Conservation (phyloP, 2,329 filamentous ascomycete species). For the Cladobotryum protrusum region DNA sequence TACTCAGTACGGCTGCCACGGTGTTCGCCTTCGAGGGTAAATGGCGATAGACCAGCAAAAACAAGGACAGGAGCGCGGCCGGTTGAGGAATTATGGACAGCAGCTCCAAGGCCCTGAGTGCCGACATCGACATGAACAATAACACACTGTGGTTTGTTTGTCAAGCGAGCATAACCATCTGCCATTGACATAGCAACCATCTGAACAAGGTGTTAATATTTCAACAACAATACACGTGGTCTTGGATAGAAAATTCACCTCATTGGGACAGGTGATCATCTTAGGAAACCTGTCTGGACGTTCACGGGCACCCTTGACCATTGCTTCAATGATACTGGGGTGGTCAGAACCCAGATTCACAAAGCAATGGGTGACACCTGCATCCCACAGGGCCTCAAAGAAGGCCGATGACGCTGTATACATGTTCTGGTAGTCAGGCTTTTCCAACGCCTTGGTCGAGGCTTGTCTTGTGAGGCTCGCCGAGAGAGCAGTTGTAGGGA, state of each 20-base stretch:
- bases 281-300: slow-evolving; percentile 58
- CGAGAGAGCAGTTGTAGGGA: slow-evolving; percentile 6
- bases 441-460: slow-evolving; percentile 12
- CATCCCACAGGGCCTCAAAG: slow-evolving; percentile 74
- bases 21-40: slow-evolving; percentile 71
- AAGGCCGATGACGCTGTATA: slow-evolving; percentile 78
- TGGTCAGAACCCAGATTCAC: slow-evolving; percentile 68
- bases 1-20: slow-evolving; percentile 74
- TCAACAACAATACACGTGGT: not conserved
- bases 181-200: slow-evolving; percentile 85
- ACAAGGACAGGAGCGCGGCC: slow-evolving; percentile 70
- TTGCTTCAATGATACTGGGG: slow-evolving; percentile 72
- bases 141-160: slow-evolving; percentile 66
- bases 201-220: slow-evolving; percentile 30
- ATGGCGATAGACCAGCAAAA: slow-evolving; percentile 72
- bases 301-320: slow-evolving; percentile 68
- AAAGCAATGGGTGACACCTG: slow-evolving; percentile 52
- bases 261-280: slow-evolving; percentile 75
- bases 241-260: slow-evolving; percentile 42
- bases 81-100: slow-evolving; percentile 72
- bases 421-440: slow-evolving; percentile 30
- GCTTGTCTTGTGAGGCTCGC: slow-evolving; percentile 5
- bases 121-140: slow-evolving; percentile 79
- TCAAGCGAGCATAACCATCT: slow-evolving; percentile 70
- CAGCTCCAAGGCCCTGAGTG: slow-evolving; percentile 70